These are phyloP conservation scores for Choricystis sp. DNA, from an alignment of 139 green algal genomes.

Conservation along the genomic window DNA sequence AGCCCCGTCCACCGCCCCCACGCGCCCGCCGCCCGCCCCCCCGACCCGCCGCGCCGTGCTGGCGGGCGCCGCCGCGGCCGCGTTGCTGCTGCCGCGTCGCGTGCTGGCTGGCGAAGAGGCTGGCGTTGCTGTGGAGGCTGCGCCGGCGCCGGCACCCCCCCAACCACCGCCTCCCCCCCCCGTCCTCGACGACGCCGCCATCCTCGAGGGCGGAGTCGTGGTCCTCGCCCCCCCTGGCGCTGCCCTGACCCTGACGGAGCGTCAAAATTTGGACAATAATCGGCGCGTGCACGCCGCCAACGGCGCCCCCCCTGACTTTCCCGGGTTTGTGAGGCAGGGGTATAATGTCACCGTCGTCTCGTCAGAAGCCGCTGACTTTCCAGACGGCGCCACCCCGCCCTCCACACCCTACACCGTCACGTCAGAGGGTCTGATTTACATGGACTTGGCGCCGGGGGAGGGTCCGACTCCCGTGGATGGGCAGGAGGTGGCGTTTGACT, in stretches of 20 bases:
- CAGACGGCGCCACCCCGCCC: neutral
- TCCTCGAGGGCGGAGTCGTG: too few relatives aligned
- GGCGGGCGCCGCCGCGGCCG: too few relatives aligned
- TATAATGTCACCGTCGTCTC: conserved; percentile 67
- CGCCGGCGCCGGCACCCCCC: too few relatives aligned
- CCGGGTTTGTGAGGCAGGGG: conserved; percentile 69
- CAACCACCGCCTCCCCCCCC: too few relatives aligned
- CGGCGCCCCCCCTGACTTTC: conserved; percentile 57
- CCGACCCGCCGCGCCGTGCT: too few relatives aligned
- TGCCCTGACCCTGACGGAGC: conserved; percentile 16
- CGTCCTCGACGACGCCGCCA: too few relatives aligned
- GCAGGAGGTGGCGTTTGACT: conserved; percentile 88
- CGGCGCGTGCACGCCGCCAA: conserved; percentile 69
- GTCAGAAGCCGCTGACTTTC: conserved; percentile 2
- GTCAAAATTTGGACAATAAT: conserved; percentile 61
- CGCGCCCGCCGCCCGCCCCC: too few relatives aligned
- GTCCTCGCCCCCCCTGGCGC: neutral
- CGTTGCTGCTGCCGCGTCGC: too few relatives aligned
- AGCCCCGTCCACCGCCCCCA: too few relatives aligned
- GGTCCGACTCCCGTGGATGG: conserved; percentile 47
- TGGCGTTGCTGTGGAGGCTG: too few relatives aligned
- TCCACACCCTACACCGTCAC: conserved; percentile 19
- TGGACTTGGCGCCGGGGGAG: conserved; percentile 51
- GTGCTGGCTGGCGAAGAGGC: too few relatives aligned
- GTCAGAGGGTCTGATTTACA: conserved; percentile 67